Percentiles rank a stretch among this genome's conserved stretches.
Conservation (phyloP, 371 early-diverging fungal genomes). For the Rhizopus stolonifer region DNA sequence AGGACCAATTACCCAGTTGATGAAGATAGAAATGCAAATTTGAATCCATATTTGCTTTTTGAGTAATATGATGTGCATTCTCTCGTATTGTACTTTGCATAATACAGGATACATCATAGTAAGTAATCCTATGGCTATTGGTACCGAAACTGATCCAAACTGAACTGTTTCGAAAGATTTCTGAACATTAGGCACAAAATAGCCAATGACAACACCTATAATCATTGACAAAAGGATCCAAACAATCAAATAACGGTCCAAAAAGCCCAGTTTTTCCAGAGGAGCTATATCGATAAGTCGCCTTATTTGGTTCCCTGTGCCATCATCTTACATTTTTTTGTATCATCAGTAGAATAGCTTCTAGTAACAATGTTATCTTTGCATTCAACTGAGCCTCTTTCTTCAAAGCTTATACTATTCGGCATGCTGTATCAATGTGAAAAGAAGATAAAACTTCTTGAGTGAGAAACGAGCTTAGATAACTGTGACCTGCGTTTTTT, state of each 20-base stretch:
- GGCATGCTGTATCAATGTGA: no score
- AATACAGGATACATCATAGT: conserved; percentile 79
- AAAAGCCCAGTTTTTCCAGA: conserved; percentile 31
- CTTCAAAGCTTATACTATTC: no score
- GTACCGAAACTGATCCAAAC: conserved; percentile 68
- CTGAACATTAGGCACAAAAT: conserved; percentile 61
- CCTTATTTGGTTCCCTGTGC: conserved; percentile 35
- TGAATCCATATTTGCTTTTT: conserved; percentile 44
- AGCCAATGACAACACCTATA: conserved; percentile 68
- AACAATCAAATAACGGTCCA: conserved; percentile 55
- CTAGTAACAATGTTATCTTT: no score
- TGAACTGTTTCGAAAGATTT: conserved; percentile 51
- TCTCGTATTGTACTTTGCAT: conserved; percentile 66
- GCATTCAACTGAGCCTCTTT: no score
- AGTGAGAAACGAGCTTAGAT: no score
- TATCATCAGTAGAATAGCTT: no score
- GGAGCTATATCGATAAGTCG: conserved; percentile 24
- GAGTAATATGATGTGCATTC: conserved; percentile 38
- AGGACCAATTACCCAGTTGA: conserved; percentile 75
- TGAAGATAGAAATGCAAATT: conserved; percentile 52
- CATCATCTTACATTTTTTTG: conserved; percentile 17
- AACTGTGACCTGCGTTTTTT: no score
- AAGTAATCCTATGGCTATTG: conserved; percentile 66
- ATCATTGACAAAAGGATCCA: conserved; percentile 66
- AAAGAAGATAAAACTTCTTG: no score